A percentile compares a stretch with the other conserved stretches of the same genome.
Evolutionary conservation across 352 stramenopile genomes (phyloP).

Genomic region (Pythium phragmitis): DNA sequence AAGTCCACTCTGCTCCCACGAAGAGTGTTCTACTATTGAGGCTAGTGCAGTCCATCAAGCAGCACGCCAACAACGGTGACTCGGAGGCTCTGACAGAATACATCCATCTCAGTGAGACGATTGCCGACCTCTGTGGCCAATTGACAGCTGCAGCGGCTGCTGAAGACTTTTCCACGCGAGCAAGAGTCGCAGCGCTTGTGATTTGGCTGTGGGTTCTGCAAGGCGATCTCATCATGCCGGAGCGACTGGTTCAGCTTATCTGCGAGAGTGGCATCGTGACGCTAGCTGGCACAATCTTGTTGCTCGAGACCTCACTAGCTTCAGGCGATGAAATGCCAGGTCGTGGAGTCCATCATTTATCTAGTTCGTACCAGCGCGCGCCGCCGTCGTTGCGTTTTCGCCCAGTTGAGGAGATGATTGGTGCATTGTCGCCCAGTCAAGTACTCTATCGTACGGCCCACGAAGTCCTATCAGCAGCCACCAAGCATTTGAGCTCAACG

Average conservation of each 20-base stretch:
- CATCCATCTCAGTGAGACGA: not conserved
- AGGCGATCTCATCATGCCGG: not conserved
- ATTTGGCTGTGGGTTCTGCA: slow-evolving; percentile 16
- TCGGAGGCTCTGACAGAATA: not conserved
- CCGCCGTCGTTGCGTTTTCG: not conserved
- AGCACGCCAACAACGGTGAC: not conserved
- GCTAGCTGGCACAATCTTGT: not conserved
- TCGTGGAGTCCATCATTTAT: not conserved
- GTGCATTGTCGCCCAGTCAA: not conserved
- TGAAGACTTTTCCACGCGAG: not conserved
- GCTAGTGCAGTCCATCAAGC: not conserved
- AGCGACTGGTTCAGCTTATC: not conserved
- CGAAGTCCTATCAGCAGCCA: slow-evolving; percentile 8
- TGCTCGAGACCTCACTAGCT: not conserved
- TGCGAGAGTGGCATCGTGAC: not conserved
- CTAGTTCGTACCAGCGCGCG: not conserved
- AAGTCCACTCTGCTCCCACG: not conserved
- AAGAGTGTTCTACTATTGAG: slow-evolving; percentile 8
- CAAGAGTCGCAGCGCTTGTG: not conserved
- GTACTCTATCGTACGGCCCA: not conserved
- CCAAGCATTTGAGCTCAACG: not conserved
- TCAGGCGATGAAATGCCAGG: not conserved
- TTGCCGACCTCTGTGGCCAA: not conserved
- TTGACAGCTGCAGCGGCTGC: not conserved
- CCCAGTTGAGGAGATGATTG: slow-evolving; percentile 6